Percentiles rank a stretch among this genome's conserved stretches.
Conservation (phyloP, 768 basidiomycete species). For the Leccinum fibrillosum region DNA sequence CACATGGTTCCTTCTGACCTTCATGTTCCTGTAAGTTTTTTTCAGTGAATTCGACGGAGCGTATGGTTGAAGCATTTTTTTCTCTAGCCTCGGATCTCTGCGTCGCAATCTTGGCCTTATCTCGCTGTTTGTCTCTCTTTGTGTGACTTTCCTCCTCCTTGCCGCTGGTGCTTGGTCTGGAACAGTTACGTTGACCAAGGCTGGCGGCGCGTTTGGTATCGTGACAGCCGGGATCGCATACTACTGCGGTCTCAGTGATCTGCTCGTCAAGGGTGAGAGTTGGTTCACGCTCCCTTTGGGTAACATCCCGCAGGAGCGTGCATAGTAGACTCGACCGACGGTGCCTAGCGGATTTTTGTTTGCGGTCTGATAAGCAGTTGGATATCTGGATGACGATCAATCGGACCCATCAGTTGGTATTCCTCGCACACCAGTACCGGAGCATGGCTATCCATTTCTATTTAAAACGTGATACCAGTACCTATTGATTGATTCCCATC, state of each 20-base stretch:
- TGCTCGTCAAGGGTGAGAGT: conserved; percentile 37
- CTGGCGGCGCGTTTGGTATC: conserved; percentile 45
- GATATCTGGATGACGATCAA: neutral
- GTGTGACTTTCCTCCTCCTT: conserved; percentile 50
- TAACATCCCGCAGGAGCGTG: conserved; percentile 7
- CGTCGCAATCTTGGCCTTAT: conserved; percentile 49
- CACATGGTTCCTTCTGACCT: conserved; percentile 72
- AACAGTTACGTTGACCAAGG: conserved; percentile 25
- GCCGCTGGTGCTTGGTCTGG: conserved; percentile 37
- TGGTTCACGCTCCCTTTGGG: conserved; percentile 44
- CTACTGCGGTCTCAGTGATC: conserved; percentile 42
- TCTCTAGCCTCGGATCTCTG: conserved; percentile 44
- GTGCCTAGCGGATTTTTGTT: neutral
- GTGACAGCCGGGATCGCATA: conserved; percentile 46
- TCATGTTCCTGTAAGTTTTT: conserved; percentile 56
- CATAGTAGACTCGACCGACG: neutral
- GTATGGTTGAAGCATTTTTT: neutral
- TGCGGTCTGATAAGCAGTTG: conserved; percentile 1
- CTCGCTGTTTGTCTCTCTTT: conserved; percentile 51
- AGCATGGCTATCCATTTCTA: neutral
- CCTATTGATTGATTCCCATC: neutral
- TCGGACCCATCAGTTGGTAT: neutral
- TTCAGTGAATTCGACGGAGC: neutral
- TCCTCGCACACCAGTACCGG: neutral
- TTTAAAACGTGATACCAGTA: neutral